phyloP scores from a whole-genome alignment of 2,329 filamentous ascomycete genomes.

The Trichoderma afroharzianum region DNA sequence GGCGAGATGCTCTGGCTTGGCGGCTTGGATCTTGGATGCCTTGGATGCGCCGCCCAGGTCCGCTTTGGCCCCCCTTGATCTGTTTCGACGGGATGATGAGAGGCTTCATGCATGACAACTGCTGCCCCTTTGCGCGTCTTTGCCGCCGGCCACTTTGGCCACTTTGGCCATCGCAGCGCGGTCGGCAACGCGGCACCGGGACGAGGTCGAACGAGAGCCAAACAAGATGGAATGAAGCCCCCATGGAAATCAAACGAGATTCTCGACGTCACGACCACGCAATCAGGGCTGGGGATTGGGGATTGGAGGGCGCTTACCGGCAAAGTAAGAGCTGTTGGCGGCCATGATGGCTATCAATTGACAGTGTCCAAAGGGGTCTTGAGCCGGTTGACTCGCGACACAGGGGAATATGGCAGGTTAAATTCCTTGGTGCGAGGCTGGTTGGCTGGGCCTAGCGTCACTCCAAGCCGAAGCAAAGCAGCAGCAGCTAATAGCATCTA shows the following conservation, averaged over 20 bases:
- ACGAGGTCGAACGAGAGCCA: not conserved
- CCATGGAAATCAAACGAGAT: not conserved
- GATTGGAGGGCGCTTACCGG: conserved; percentile 9
- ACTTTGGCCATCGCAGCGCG: not conserved
- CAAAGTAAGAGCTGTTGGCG: conserved; percentile 13
- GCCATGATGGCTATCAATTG: conserved; percentile 17
- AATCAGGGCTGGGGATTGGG: not conserved
- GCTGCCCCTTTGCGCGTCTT: conserved; percentile 5
- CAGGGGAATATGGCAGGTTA: conserved; percentile 24
- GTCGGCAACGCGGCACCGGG: conserved; percentile 5
- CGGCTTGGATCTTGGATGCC: not conserved
- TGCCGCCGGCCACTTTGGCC: not conserved
- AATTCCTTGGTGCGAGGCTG: conserved; percentile 28
- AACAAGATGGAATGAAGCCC: not conserved
- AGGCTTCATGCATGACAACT: not conserved
- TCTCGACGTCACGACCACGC: not conserved
- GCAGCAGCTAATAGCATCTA: not conserved
- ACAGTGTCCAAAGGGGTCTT: conserved; percentile 12
- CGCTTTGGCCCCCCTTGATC: conserved; percentile 7
- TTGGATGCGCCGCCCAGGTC: not conserved
- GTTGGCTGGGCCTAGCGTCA: conserved; percentile 29
- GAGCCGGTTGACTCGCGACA: conserved; percentile 12
- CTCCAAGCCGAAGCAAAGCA: conserved; percentile 25
- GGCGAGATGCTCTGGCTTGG: conserved; percentile 18
- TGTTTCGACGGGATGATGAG: not conserved